A percentile compares a stretch with the other conserved stretches of the same genome.
Evolutionary conservation across 208 protist species (phyloP).

Genomic region (Acanthamoeba rhysodes): DNA sequence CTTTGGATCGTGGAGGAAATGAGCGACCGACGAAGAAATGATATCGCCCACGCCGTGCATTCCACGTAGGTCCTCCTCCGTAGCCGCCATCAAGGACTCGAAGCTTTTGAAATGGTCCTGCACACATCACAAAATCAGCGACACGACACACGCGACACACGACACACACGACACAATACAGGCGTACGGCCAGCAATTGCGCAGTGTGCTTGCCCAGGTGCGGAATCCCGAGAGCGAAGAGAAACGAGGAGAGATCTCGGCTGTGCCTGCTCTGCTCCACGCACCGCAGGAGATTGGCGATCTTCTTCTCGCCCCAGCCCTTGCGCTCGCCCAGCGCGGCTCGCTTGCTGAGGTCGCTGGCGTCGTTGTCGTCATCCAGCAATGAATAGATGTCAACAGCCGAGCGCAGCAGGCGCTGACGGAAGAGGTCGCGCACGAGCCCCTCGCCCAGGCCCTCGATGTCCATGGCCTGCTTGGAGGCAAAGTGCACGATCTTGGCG

Average conservation of each 20-base stretch:
- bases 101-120: constrained; percentile 23
- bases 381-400: constrained; percentile 1
- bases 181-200: constrained; percentile 36
- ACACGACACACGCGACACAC: background rate
- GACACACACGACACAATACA: constrained; percentile 11
- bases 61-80: constrained; percentile 2
- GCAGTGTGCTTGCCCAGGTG: constrained; percentile 73
- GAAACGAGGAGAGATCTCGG: constrained; percentile 29
- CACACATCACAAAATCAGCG: background rate
- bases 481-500: constrained; percentile 57
- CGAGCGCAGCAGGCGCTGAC: background rate
- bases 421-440: constrained; percentile 27
- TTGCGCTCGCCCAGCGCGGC: constrained; percentile 9
- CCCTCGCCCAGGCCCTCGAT: constrained; percentile 78
- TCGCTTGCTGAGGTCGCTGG: background rate
- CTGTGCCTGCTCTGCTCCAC: constrained; percentile 74
- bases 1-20: background rate
- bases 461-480: constrained; percentile 78
- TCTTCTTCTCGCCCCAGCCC: constrained; percentile 76
- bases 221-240: constrained; percentile 78
- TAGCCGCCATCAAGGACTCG: background rate
- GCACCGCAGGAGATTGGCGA: constrained; percentile 73
- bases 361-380: background rate
- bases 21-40: background rate
- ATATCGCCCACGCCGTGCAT: constrained; percentile 64